Conservation (phyloP, 176 grass and related monocot species). For the Juncus effusus region DNA sequence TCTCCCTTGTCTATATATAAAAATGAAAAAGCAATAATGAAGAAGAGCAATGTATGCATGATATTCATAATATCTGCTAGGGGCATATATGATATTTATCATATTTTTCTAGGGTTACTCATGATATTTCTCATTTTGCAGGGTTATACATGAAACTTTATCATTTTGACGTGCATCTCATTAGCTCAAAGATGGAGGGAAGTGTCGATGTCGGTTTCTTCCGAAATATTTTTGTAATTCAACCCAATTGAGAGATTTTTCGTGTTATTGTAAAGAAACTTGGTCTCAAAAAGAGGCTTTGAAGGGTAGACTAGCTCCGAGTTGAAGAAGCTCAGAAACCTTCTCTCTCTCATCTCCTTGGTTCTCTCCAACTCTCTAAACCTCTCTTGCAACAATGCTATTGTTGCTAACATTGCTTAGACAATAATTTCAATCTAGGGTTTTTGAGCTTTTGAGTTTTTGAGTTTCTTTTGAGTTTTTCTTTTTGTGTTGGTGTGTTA, state of each 20-base stretch:
- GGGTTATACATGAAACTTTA: constrained; percentile 18
- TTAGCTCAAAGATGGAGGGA: constrained; percentile 57
- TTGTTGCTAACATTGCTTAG: constrained; percentile 52
- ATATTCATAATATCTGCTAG: no score
- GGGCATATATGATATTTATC: no score
- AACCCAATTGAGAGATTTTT: constrained; percentile 34
- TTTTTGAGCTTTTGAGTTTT: constrained; percentile 33
- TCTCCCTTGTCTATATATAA: no score
- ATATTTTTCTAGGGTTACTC: no score
- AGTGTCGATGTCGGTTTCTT: constrained; percentile 68
- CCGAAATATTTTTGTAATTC: constrained; percentile 32
- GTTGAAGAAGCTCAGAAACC: constrained; percentile 55
- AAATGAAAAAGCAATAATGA: no score
- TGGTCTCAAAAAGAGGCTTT: constrained; percentile 40
- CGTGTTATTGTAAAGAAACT: constrained; percentile 32
- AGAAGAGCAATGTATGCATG: no score
- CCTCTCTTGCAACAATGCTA: constrained; percentile 78
- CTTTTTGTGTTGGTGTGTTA: constrained; percentile 1
- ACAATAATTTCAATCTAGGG: not conserved
- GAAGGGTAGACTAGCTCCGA: constrained; percentile 55
- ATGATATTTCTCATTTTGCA: no score
- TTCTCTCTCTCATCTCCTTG: constrained; percentile 82
- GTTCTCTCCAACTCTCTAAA: constrained; percentile 72
- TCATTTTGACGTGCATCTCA: constrained; percentile 26
- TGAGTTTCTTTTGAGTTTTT: constrained; percentile 26